phyloP scores from a whole-genome alignment of 208 protist genomes.

The Crithidia mellificae region DNA sequence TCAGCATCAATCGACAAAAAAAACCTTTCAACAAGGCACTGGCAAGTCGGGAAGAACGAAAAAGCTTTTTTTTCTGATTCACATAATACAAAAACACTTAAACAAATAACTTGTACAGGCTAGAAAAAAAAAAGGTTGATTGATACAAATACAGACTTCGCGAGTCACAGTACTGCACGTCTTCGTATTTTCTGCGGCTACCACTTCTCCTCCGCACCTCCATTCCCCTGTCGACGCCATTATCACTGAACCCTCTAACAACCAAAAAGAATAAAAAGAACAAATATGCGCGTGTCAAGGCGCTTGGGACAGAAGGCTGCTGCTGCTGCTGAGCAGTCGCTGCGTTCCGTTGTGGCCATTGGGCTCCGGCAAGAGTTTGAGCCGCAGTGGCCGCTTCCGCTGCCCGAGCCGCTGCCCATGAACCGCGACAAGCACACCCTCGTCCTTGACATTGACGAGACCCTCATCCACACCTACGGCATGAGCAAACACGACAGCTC shows the following conservation, averaged over 20 bases:
- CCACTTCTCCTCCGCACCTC: too few species aligned
- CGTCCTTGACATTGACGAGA: conserved; percentile 90
- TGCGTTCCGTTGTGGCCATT: conserved; percentile 50
- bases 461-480: conserved; percentile 72
- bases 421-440: conserved; percentile 65
- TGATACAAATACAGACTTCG: too few species aligned
- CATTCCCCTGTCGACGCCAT: too few species aligned
- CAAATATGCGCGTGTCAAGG: conserved; percentile 16
- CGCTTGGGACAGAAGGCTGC: conserved; percentile 25
- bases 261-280: not conserved
- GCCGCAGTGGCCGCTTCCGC: conserved; percentile 72
- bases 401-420: conserved; percentile 50
- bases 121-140: too few species aligned
- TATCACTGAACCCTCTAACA: not conserved
- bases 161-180: too few species aligned
- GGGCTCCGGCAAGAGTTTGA: conserved; percentile 56
- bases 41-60: too few species aligned
- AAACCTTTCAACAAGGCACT: too few species aligned
- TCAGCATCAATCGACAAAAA: too few species aligned
- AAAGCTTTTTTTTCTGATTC: too few species aligned
- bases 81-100: too few species aligned
- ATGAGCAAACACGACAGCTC: conserved; percentile 41
- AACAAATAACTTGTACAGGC: too few species aligned
- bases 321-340: conserved; percentile 16
- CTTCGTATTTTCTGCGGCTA: too few species aligned